Percentiles rank a stretch among this genome's conserved stretches.
Evolutionary conservation across 2,329 filamentous ascomycete species (phyloP).

Genomic region (Onygenales sp.): DNA sequence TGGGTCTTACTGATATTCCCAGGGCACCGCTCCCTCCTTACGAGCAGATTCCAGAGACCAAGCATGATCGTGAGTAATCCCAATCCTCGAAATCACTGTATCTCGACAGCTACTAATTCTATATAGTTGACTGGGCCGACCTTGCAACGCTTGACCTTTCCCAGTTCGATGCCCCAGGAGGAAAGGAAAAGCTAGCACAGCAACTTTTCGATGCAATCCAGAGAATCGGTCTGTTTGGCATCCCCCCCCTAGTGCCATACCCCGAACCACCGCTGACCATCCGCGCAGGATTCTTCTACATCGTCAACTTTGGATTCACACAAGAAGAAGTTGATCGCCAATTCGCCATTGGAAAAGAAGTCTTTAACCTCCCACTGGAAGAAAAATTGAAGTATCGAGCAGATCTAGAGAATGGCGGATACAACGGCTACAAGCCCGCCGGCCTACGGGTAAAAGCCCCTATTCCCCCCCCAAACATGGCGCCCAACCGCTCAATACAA

Average conservation of each 20-base stretch:
- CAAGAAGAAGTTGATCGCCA: constrained; percentile 53
- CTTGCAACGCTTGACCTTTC: constrained; percentile 49
- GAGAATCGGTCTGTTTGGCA: constrained; percentile 25
- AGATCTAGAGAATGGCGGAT: constrained; percentile 43
- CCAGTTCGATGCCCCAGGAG: constrained; percentile 44
- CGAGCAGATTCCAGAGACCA: constrained; percentile 8
- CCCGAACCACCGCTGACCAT: too few species aligned
- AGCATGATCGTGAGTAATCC: neutral
- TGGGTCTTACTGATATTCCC: neutral
- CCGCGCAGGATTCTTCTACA: constrained; percentile 49
- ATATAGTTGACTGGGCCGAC: constrained; percentile 42
- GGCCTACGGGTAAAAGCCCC: constrained; percentile 26
- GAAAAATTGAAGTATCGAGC: constrained; percentile 51
- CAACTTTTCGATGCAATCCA: constrained; percentile 48
- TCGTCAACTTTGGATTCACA: constrained; percentile 52
- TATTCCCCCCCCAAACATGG: too few species aligned
- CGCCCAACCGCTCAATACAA: neutral
- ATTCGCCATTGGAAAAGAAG: constrained; percentile 51
- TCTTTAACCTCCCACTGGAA: constrained; percentile 47
- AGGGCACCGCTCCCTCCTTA: neutral
- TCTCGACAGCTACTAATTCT: neutral
- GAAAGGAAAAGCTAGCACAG: constrained; percentile 44
- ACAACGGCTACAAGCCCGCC: constrained; percentile 47
- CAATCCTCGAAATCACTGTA: too few species aligned
- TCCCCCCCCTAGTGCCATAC: too few species aligned